Base-by-base conservation (phyloP, 1,284 basidiomycete genomes). In the Cutaneotrichosporon mucoides region DNA sequence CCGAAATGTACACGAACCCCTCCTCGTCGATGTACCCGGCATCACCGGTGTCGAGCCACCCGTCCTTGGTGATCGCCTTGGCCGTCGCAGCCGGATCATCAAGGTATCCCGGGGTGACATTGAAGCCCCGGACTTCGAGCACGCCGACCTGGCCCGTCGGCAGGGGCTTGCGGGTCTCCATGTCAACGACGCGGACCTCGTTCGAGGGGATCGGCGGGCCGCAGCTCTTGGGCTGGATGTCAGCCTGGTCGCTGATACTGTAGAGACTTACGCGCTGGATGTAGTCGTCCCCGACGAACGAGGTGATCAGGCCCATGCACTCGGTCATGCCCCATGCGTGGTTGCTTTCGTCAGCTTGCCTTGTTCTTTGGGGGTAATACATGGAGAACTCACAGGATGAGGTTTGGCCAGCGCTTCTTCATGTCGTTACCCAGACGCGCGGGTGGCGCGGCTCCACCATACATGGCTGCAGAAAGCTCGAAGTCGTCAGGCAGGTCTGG, bases 1-100 rank as follows among this genome's bases (percentile, higher is more conserved):
- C 74, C 34, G 67, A 65, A 55, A 76, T 67, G 54, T 68, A 73
- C 24, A 73, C 34, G 60, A 71, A 75, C 0, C 72, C 75, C 1
- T 75, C 73, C 8, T 63, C 52, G 56, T 73, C 73, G 8, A 74
- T 51, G 47, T 51, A 67, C 1, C 65, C 75, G 1, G 66, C 60
- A 65, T 76, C 75, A 9, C 73, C 75, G 11, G 75, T 72, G 59
- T 76, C 70, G 12, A 76, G 56, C 75, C 75, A 76, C 12, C 73
- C 73, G 15, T 75, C 70, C 4, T 38, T 16, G 57, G 73, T 70
- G 35, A 61, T 16, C 9, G 58, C 55, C 49, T 57, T 53, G 15
- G n/a, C 37, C n/a, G 58, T 63, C 6, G 61, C 61, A 8, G 46
- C 61, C 11, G 47, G 40, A 15, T 63, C 52, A 41, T 53, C 48